phyloP scores from a whole-genome alignment of 306 rosid species.

The Calophaca sinica region DNA sequence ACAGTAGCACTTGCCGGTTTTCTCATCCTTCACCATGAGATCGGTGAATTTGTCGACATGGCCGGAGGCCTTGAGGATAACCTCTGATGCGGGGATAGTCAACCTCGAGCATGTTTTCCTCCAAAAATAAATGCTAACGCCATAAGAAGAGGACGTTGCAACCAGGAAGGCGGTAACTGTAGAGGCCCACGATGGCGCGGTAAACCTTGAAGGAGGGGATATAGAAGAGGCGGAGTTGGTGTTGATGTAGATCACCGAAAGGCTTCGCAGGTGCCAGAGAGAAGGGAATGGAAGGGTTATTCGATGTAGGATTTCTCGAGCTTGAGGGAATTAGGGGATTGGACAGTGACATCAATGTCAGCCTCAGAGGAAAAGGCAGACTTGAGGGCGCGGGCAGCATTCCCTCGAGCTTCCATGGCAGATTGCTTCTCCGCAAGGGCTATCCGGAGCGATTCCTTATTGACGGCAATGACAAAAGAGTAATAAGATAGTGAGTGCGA shows the following conservation, averaged over 20 bases:
- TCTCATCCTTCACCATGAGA: slow-evolving; percentile 91
- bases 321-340: slow-evolving; percentile 61
- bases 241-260: slow-evolving; percentile 70
- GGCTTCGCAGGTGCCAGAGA: slow-evolving; percentile 58
- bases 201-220: slow-evolving; percentile 78
- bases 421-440: slow-evolving; percentile 64
- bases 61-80: slow-evolving; percentile 87
- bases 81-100: slow-evolving; percentile 90
- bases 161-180: slow-evolving; percentile 80
- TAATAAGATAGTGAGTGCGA: background rate
- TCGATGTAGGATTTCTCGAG: slow-evolving; percentile 68
- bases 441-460: slow-evolving; percentile 64
- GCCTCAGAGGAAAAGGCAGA: slow-evolving; percentile 55
- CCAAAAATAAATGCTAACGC: slow-evolving; percentile 95
- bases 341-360: slow-evolving; percentile 70
- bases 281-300: slow-evolving; percentile 50
- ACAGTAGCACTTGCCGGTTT: slow-evolving; percentile 76
- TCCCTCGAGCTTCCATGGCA: slow-evolving; percentile 67
- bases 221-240: slow-evolving; percentile 78
- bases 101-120: slow-evolving; percentile 93
- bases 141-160: slow-evolving; percentile 77
- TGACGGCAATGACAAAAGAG: slow-evolving; percentile 37
- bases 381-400: slow-evolving; percentile 65
- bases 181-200: slow-evolving; percentile 81
- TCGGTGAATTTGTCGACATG: slow-evolving; percentile 95